Percentiles rank a stretch among this genome's conserved stretches.
Conservation (phyloP, 2,329 filamentous ascomycete species). For the Fusarium clavum region DNA sequence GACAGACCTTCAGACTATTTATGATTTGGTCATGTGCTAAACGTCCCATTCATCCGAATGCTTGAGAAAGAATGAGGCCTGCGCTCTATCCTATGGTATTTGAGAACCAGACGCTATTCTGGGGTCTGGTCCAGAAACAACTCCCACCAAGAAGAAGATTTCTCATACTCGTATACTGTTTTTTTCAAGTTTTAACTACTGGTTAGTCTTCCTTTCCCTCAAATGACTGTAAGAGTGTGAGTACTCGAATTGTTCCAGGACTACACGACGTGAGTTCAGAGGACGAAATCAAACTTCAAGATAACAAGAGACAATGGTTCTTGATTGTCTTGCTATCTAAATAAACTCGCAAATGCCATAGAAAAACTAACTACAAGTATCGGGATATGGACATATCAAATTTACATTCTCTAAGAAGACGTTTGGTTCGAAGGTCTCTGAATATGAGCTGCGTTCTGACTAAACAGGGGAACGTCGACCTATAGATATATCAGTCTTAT, state of each 20-base stretch:
- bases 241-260: background rate
- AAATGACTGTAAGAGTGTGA: background rate
- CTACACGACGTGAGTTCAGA: background rate
- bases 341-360: background rate
- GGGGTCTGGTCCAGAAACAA: background rate
- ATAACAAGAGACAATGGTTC: background rate
- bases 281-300: background rate
- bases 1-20: background rate
- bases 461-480: background rate
- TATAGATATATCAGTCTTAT: rapidly evolving
- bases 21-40: background rate
- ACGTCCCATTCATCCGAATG: background rate
- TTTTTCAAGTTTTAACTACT: background rate
- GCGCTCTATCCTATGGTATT: slow-evolving; percentile 13
- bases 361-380: rapidly evolving
- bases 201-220: background rate
- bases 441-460: background rate
- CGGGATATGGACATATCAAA: rapidly evolving
- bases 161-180: background rate
- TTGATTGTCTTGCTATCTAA: background rate
- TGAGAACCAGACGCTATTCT: background rate
- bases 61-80: background rate
- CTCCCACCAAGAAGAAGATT: background rate
- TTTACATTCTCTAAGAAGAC: background rate
- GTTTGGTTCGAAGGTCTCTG: background rate